Conservation (phyloP, 352 stramenopile species). For the Phytophthora nicotianae region DNA sequence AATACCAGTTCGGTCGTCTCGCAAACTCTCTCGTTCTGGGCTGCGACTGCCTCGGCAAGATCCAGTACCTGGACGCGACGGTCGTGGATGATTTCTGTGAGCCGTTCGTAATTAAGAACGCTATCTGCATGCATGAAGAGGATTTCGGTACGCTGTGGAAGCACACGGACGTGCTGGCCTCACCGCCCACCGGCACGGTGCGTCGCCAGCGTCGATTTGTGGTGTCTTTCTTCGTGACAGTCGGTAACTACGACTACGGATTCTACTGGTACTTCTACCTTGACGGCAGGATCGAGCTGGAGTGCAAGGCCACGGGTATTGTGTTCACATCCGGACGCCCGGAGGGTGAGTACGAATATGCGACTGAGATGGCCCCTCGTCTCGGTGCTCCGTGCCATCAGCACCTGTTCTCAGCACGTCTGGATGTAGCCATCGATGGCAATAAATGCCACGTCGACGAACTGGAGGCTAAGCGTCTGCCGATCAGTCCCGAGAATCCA, state of each 20-base stretch:
- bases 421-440: conserved; percentile 82
- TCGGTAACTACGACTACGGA: conserved; percentile 89
- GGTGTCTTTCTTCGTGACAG: conserved; percentile 83
- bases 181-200: conserved; percentile 42
- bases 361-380: conserved; percentile 54
- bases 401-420: conserved; percentile 78
- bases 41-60: conserved; percentile 61
- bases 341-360: conserved; percentile 56
- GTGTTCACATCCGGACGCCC: conserved; percentile 81
- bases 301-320: conserved; percentile 82
- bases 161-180: conserved; percentile 55
- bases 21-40: conserved; percentile 81
- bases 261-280: conserved; percentile 51
- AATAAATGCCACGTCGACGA: conserved; percentile 57
- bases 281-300: conserved; percentile 67
- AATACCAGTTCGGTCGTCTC: conserved; percentile 81
- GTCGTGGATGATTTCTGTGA: conserved; percentile 38
- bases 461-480: conserved; percentile 63
- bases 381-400: conserved; percentile 77
- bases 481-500: conserved; percentile 48
- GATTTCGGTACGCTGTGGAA: conserved; percentile 63
- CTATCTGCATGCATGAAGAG: conserved; percentile 41
- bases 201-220: conserved; percentile 77
- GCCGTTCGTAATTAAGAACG: conserved; percentile 39
- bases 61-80: conserved; percentile 36